Evolutionary conservation across 2,329 filamentous ascomycete genomes (phyloP).

Genomic region (Hypoxylon sp.): DNA sequence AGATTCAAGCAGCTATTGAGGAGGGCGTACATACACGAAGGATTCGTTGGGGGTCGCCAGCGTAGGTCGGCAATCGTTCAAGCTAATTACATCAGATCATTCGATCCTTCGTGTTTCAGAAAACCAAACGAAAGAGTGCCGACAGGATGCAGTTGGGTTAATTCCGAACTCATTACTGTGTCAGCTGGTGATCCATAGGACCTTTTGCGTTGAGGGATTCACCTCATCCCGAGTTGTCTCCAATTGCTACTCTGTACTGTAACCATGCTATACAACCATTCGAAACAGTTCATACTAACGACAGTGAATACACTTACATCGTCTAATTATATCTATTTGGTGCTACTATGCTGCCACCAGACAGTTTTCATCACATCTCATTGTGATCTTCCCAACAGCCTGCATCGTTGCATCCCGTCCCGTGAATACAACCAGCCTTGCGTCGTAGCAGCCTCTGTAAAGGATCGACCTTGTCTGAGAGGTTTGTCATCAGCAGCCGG

Average conservation of each 20-base stretch:
- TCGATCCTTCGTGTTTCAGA: conserved; percentile 37
- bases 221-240: conserved; percentile 11
- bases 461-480: background rate
- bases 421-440: conserved; percentile 3
- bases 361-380: conserved; percentile 8
- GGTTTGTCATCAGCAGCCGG: background rate
- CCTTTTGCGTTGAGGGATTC: conserved; percentile 31
- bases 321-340: conserved; percentile 6
- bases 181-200: conserved; percentile 20
- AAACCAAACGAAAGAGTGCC: conserved; percentile 12
- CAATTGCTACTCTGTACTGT: conserved; percentile 5
- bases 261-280: conserved; percentile 29
- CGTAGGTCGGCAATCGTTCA: conserved; percentile 1
- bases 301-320: background rate
- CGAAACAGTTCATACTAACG: conserved; percentile 11
- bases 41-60: conserved; percentile 12
- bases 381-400: background rate
- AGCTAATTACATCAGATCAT: conserved; percentile 31
- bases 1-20: background rate
- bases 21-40: conserved; percentile 1
- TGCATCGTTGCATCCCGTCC: conserved; percentile 3
- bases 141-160: conserved; percentile 4
- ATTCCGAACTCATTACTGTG: conserved; percentile 14
- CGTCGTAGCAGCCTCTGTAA: background rate
- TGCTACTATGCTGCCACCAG: background rate